Evolutionary conservation across 768 basidiomycete genomes (phyloP).

Genomic region (Termitomyces sp.): DNA sequence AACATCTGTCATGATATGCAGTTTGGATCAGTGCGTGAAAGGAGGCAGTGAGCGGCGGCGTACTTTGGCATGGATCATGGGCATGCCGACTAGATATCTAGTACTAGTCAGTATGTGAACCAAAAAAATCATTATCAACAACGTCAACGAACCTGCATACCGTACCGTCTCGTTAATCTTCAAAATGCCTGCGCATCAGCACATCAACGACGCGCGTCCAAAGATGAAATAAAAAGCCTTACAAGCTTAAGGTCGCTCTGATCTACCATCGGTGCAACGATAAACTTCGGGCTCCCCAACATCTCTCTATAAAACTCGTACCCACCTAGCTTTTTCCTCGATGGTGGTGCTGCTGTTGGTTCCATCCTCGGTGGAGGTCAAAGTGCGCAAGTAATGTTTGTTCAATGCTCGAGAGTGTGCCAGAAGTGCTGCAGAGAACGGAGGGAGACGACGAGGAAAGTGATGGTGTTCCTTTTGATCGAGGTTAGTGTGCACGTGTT

Average conservation of each 20-base stretch:
- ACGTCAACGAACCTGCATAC: slow-evolving; percentile 58
- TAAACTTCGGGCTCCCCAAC: slow-evolving; percentile 80
- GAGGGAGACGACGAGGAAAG: too few species aligned
- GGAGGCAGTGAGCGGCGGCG: not conserved
- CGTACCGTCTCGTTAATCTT: slow-evolving; percentile 75
- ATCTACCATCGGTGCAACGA: slow-evolving; percentile 99
- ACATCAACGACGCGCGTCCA: not conserved
- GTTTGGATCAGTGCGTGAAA: too few species aligned
- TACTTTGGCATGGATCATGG: slow-evolving; percentile 97
- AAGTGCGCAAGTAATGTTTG: not conserved
- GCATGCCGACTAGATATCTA: slow-evolving; percentile 93
- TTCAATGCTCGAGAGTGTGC: not conserved
- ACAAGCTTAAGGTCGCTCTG: slow-evolving; percentile 97
- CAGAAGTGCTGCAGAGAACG: too few species aligned
- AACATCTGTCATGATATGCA: too few species aligned
- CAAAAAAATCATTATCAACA: too few species aligned
- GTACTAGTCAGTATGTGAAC: too few species aligned
- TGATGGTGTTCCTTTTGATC: too few species aligned
- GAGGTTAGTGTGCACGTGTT: too few species aligned
- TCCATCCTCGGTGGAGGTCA: not conserved
- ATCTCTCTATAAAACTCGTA: slow-evolving; percentile 82
- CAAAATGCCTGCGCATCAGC: slow-evolving; percentile 76
- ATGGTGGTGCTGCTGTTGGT: not conserved
- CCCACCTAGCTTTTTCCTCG: slow-evolving; percentile 51
- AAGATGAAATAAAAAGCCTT: slow-evolving; percentile 24